phyloP scores from a whole-genome alignment of 2,329 filamentous ascomycete species.

The Fusarium irregulare region DNA sequence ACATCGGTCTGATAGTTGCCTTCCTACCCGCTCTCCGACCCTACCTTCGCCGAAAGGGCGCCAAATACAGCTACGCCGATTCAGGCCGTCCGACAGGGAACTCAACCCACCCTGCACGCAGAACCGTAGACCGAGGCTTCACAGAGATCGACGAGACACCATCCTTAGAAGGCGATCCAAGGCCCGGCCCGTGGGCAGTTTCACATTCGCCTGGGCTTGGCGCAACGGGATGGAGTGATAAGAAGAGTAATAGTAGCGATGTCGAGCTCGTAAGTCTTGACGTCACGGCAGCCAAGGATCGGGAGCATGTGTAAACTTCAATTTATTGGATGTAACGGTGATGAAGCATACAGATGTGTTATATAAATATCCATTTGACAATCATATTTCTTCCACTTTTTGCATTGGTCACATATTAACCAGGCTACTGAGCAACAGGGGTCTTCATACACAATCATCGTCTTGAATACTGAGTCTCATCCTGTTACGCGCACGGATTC shows the following conservation, averaged over 20 bases:
- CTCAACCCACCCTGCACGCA: constrained; percentile 1
- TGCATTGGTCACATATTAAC: neutral
- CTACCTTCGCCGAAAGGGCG: constrained; percentile 23
- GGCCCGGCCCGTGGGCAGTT: neutral
- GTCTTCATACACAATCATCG: neutral
- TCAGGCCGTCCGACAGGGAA: constrained; percentile 7
- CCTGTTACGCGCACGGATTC: neutral
- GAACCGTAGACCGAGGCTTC: constrained; percentile 20
- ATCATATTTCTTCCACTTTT: neutral
- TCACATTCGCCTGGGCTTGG: constrained; percentile 10
- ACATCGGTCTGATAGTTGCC: constrained; percentile 36
- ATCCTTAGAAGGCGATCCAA: neutral
- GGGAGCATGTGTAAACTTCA: neutral
- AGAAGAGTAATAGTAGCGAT: constrained; percentile 30
- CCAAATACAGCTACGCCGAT: constrained; percentile 19
- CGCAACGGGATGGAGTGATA: constrained; percentile 23
- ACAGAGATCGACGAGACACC: constrained; percentile 33
- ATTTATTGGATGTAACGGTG: neutral
- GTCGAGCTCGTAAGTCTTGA: constrained; percentile 18
- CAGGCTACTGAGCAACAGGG: too few relatives aligned
- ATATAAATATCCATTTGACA: neutral
- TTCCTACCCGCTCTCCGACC: constrained; percentile 39
- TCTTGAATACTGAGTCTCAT: neutral
- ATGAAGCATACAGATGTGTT: neutral
- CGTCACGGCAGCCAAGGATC: neutral